Conservation (phyloP, 768 basidiomycete genomes). For the Amanita thiersii region DNA sequence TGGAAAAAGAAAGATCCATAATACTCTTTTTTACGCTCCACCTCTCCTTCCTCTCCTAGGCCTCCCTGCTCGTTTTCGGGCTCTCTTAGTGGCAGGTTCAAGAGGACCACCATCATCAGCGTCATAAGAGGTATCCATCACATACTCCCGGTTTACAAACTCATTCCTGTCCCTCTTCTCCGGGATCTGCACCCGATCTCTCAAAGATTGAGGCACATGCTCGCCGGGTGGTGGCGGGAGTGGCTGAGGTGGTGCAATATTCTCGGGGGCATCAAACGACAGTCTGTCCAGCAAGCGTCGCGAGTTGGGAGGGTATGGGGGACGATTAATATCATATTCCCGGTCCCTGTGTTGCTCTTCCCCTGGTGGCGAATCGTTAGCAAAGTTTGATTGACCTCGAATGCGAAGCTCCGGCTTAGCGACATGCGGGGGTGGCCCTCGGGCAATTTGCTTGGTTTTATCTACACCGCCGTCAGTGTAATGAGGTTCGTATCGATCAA, state of each 20-base stretch:
- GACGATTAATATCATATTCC: background rate
- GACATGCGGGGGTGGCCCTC: background rate
- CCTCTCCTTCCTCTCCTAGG: slow-evolving; percentile 17
- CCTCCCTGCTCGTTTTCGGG: slow-evolving; percentile 20
- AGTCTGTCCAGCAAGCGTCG: slow-evolving; percentile 4
- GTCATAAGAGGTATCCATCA: slow-evolving; percentile 17
- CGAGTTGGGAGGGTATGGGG: background rate
- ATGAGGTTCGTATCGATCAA: slow-evolving; percentile 1
- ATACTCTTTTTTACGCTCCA: slow-evolving; percentile 9
- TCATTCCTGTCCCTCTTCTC: slow-evolving; percentile 30
- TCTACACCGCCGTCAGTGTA: background rate
- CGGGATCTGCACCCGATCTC: slow-evolving; percentile 30
- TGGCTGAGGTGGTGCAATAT: background rate
- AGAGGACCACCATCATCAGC: slow-evolving; percentile 19
- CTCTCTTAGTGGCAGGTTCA: slow-evolving; percentile 19
- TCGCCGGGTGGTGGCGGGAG: slow-evolving; percentile 1
- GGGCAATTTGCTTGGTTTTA: background rate
- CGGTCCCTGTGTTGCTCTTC: background rate
- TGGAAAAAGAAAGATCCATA: no score
- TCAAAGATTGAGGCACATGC: slow-evolving; percentile 20
- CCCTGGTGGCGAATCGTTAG: background rate
- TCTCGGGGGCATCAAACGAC: background rate
- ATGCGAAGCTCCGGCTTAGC: background rate
- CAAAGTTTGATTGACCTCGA: background rate
- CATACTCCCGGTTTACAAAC: slow-evolving; percentile 5